These are phyloP conservation scores for Amanita thiersii DNA, from an alignment of 768 basidiomycete genomes.

Conservation along the genomic window DNA sequence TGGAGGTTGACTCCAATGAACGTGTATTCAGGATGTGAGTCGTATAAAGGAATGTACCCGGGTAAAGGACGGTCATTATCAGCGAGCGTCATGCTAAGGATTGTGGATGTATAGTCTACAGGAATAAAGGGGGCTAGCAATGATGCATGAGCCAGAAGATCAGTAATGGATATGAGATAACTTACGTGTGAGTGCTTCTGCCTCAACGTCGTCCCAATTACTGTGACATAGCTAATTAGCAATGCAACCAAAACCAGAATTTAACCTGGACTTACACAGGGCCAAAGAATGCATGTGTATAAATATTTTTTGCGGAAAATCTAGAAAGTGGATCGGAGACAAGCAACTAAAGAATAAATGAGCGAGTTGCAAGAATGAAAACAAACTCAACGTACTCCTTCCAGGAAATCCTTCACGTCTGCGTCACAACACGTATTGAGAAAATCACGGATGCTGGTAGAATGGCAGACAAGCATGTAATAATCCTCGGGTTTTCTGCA, in stretches of 20 bases:
- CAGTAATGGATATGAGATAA: background rate
- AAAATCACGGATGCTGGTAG: background rate
- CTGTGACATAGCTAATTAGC: constrained; percentile 1
- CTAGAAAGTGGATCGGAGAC: constrained; percentile 4
- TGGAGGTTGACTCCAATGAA: background rate
- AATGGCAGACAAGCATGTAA: background rate
- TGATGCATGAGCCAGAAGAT: background rate
- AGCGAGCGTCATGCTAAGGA: background rate
- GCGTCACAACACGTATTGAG: too few species aligned
- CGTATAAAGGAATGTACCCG: background rate
- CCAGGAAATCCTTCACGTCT: background rate
- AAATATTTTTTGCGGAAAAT: constrained; percentile 2
- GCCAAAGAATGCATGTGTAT: constrained; percentile 9
- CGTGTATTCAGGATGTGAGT: background rate
- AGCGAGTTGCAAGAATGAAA: background rate
- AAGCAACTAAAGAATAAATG: background rate
- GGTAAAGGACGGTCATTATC: background rate
- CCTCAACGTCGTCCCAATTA: constrained; percentile 7
- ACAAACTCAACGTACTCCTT: background rate
- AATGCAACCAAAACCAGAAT: background rate
- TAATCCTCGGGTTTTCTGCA: background rate
- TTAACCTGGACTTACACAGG: constrained; percentile 2
- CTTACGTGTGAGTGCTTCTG: constrained; percentile 6
- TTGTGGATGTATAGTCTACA: background rate
- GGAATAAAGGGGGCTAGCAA: background rate